phyloP scores from a whole-genome alignment of 495 filamentous ascomycete genomes.

The Daldinia caldariorum region DNA sequence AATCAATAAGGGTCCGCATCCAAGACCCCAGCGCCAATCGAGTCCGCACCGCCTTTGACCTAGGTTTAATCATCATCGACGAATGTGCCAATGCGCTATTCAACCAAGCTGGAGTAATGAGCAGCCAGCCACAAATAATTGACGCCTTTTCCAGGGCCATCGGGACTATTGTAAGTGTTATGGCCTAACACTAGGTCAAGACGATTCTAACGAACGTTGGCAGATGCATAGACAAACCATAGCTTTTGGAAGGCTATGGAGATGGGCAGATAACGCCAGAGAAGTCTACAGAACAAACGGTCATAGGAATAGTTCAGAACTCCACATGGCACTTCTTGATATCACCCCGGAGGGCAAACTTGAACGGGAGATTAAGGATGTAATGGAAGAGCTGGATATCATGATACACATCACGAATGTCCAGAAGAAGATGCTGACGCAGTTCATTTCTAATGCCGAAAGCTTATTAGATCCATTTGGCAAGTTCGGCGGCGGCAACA shows the following conservation, averaged over 20 bases:
- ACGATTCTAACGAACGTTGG: conserved; percentile 47
- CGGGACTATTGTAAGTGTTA: conserved; percentile 47
- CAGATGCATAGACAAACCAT: conserved; percentile 51
- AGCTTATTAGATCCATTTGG: conserved; percentile 45
- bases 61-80: conserved; percentile 71
- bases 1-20: conserved; percentile 60
- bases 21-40: conserved; percentile 58
- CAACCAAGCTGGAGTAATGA: conserved; percentile 66
- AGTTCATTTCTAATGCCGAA: conserved; percentile 66
- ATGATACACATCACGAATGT: conserved; percentile 68
- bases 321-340: conserved; percentile 66
- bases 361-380: conserved; percentile 73
- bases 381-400: conserved; percentile 78
- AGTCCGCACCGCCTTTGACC: conserved; percentile 72
- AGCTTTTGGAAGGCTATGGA: conserved; percentile 51
- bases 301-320: conserved; percentile 39
- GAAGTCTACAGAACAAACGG: conserved; percentile 39
- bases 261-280: conserved; percentile 49
- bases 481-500: conserved; percentile 17
- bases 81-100: conserved; percentile 71
- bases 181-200: not conserved
- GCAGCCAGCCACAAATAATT: conserved; percentile 71
- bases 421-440: conserved; percentile 66
- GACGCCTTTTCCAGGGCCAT: conserved; percentile 73
- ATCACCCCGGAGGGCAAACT: conserved; percentile 73